A percentile compares a stretch with the other conserved stretches of the same genome.
These are phyloP conservation scores for Stropharia rugosoannulata DNA, from an alignment of 768 basidiomycete genomes.

Conservation along the genomic window DNA sequence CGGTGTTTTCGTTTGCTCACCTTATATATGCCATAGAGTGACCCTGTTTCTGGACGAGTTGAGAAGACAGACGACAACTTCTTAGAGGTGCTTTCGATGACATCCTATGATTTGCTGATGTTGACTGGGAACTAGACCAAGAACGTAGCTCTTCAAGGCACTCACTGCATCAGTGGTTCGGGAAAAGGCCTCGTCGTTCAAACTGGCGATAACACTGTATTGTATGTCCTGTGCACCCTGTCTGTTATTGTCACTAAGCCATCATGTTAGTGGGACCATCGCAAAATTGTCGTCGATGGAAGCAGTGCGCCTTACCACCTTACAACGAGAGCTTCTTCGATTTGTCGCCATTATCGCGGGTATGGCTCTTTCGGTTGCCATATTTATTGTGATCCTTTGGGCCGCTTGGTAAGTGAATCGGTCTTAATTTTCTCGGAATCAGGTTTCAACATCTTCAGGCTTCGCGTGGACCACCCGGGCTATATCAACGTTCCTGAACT, in stretches of 20 bases:
- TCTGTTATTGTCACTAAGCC: background rate
- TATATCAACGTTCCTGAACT: constrained; percentile 51
- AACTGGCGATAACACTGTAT: constrained; percentile 49
- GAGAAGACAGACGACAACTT: constrained; percentile 35
- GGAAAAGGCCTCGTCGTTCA: constrained; percentile 47
- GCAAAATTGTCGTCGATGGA: constrained; percentile 38
- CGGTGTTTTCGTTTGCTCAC: background rate
- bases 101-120: constrained; percentile 16
- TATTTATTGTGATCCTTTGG: constrained; percentile 49
- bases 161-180: constrained; percentile 50
- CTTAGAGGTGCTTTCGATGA: constrained; percentile 18
- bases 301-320: constrained; percentile 38
- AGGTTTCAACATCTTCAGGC: constrained; percentile 24
- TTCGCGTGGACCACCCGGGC: constrained; percentile 34
- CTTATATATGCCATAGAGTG: constrained; percentile 27
- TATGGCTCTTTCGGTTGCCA: constrained; percentile 41
- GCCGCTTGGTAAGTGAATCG: constrained; percentile 28
- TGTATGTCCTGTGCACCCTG: constrained; percentile 19
- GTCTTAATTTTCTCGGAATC: background rate
- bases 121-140: constrained; percentile 36
- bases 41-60: constrained; percentile 25
- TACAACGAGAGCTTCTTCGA: constrained; percentile 53
- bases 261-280: constrained; percentile 28
- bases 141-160: constrained; percentile 61
- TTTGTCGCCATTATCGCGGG: constrained; percentile 53